These are phyloP conservation scores for Saccharomycopsis sp. DNA, from an alignment of 805 yeast genomes.

Conservation along the genomic window DNA sequence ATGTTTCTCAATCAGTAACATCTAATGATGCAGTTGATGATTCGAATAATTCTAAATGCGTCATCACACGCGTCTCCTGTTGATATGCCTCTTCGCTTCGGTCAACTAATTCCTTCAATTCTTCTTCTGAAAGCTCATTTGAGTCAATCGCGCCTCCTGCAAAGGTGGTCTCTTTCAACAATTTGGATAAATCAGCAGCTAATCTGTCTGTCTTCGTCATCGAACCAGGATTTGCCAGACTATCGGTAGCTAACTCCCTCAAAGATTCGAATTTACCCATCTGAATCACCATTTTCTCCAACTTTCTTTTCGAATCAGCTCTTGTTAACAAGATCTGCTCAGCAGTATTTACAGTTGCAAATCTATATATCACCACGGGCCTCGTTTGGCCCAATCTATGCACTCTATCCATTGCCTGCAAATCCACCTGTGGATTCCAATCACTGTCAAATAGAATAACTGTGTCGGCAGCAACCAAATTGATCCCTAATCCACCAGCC, in stretches of 20 bases:
- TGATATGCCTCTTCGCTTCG: conserved; percentile 40
- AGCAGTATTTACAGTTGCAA: conserved; percentile 70
- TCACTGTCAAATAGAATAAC: conserved; percentile 88
- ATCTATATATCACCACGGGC: conserved; percentile 77
- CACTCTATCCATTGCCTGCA: conserved; percentile 94
- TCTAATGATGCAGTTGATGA: conserved; percentile 27
- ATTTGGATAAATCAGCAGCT: conserved; percentile 35
- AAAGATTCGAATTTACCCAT: conserved; percentile 50
- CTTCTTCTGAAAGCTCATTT: conserved; percentile 32
- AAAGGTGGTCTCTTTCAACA: conserved; percentile 36
- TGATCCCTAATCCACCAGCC: conserved; percentile 93
- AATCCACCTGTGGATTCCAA: conserved; percentile 96
- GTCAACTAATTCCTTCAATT: conserved; percentile 44
- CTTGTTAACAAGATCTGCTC: conserved; percentile 76
- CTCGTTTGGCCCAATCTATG: conserved; percentile 87
- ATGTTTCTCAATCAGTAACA: background rate
- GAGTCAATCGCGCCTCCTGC: conserved; percentile 26
- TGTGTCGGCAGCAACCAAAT: conserved; percentile 79
- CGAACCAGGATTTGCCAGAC: conserved; percentile 23
- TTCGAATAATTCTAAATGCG: conserved; percentile 36
- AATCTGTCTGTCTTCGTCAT: conserved; percentile 28
- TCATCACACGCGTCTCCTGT: conserved; percentile 26
- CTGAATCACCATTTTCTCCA: conserved; percentile 71
- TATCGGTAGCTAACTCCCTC: conserved; percentile 31
- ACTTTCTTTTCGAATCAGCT: conserved; percentile 72